phyloP scores from a whole-genome alignment of 2,329 filamentous ascomycete species.

The Ceratocystiopsis brevicomis region DNA sequence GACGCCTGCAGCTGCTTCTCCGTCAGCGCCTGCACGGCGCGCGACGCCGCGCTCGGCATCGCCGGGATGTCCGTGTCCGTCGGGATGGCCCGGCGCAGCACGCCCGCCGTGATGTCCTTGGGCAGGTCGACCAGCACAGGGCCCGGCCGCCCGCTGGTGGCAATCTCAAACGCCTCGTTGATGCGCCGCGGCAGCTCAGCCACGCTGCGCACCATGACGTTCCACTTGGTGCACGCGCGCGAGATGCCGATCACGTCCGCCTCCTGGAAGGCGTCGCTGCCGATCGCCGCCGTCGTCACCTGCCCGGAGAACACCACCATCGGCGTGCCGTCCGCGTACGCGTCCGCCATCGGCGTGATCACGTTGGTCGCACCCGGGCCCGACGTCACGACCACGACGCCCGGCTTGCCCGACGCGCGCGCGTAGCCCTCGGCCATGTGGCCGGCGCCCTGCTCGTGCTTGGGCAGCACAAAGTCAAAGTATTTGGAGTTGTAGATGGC shows the following conservation, averaged over 20 bases:
- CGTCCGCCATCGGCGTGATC: slow-evolving; percentile 90
- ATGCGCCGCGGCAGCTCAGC: slow-evolving; percentile 85
- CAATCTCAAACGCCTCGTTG: slow-evolving; percentile 96
- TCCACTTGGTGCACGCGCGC: slow-evolving; percentile 94
- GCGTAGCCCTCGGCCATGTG: slow-evolving; percentile 99
- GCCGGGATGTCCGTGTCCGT: slow-evolving; percentile 52
- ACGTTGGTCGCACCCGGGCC: slow-evolving; percentile 94
- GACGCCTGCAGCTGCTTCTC: slow-evolving; percentile 54
- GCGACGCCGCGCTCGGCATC: slow-evolving; percentile 69
- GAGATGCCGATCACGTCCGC: slow-evolving; percentile 89
- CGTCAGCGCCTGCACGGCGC: slow-evolving; percentile 57
- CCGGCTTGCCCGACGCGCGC: slow-evolving; percentile 78
- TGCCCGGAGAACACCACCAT: slow-evolving; percentile 93
- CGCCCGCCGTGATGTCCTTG: slow-evolving; percentile 83
- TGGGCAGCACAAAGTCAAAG: slow-evolving; percentile 87
- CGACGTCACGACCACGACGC: slow-evolving; percentile 91
- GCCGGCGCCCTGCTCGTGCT: slow-evolving; percentile 92
- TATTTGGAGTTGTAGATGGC: slow-evolving; percentile 96
- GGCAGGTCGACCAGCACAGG: slow-evolving; percentile 90
- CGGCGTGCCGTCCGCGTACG: slow-evolving; percentile 83
- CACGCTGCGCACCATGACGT: slow-evolving; percentile 92
- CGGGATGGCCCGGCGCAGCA: slow-evolving; percentile 70
- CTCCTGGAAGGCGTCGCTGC: slow-evolving; percentile 93
- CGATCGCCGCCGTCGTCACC: slow-evolving; percentile 76
- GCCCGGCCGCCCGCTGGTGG: slow-evolving; percentile 79